A percentile compares a stretch with the other conserved stretches of the same genome.
These are phyloP conservation scores for Mortierella polycephala DNA, from an alignment of 371 early-diverging fungal species.

Conservation along the genomic window DNA sequence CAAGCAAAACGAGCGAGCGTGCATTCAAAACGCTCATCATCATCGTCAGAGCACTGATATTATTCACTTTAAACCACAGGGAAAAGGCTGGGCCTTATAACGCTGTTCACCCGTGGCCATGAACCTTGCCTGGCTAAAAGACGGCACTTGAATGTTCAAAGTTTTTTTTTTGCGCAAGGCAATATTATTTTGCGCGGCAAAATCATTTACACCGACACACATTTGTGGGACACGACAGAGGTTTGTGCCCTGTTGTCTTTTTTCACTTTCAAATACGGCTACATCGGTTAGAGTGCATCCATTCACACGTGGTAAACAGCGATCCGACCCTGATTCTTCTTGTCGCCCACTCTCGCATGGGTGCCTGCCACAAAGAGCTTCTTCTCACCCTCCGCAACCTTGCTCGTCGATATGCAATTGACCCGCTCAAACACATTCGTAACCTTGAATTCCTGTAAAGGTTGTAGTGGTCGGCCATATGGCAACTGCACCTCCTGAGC, in stretches of 20 bases:
- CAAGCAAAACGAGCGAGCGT: no score
- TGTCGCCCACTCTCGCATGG: constrained; percentile 26
- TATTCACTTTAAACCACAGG: no score
- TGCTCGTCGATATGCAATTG: constrained; percentile 36
- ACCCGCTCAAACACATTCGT: constrained; percentile 46
- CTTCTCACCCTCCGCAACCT: neutral
- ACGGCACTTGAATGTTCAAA: neutral
- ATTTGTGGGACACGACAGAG: neutral
- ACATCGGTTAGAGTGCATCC: no score
- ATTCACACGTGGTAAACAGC: constrained; percentile 26
- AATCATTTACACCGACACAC: constrained; percentile 11
- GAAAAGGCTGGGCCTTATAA: no score
- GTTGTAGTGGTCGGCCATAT: constrained; percentile 26
- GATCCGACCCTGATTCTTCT: constrained; percentile 41
- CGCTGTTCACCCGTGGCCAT: no score
- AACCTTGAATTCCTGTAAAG: constrained; percentile 29
- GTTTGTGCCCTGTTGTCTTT: neutral
- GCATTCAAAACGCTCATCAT: no score
- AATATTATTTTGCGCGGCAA: constrained; percentile 25
- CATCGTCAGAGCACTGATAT: no score
- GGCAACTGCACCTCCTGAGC: constrained; percentile 11
- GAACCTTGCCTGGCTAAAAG: no score
- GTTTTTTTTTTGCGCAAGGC: neutral
- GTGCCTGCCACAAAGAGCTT: constrained; percentile 43
- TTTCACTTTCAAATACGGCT: neutral